These are phyloP conservation scores for Phytophthora idaei DNA, from an alignment of 352 stramenopile genomes.

Conservation along the genomic window DNA sequence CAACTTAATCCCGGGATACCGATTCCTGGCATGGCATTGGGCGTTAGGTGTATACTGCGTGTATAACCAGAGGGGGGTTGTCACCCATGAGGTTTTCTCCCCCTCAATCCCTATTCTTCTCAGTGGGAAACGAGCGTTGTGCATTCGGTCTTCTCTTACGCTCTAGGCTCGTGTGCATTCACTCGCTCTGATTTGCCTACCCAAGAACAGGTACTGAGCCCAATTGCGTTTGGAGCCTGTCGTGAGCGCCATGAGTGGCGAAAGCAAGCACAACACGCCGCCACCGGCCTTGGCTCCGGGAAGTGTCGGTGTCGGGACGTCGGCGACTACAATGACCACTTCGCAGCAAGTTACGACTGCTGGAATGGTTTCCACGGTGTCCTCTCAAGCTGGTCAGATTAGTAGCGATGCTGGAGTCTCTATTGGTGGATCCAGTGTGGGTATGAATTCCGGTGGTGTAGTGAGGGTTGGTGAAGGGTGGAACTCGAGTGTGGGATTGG, in stretches of 20 bases:
- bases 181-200: not conserved
- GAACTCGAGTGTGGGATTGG: not conserved
- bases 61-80: too few relatives aligned
- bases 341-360: not conserved
- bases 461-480: not conserved
- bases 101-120: not conserved
- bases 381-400: not conserved
- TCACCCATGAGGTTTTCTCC: not conserved
- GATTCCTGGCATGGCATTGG: not conserved
- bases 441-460: not conserved
- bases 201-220: not conserved
- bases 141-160: not conserved
- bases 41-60: too few relatives aligned
- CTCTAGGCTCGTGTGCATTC: not conserved
- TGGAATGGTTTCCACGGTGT: not conserved
- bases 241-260: not conserved
- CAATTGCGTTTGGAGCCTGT: slow-evolving; percentile 1
- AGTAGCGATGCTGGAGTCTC: not conserved
- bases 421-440: not conserved
- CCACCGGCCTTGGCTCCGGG: not conserved
- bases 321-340: not conserved
- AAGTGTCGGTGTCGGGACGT: not conserved
- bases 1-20: too few relatives aligned
- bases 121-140: not conserved
- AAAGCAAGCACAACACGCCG: not conserved